Evolutionary conservation across 805 yeast genomes (phyloP), one percentile per base, ranked within the genome.

Genomic region (Saturnispora sanitii): DNA sequence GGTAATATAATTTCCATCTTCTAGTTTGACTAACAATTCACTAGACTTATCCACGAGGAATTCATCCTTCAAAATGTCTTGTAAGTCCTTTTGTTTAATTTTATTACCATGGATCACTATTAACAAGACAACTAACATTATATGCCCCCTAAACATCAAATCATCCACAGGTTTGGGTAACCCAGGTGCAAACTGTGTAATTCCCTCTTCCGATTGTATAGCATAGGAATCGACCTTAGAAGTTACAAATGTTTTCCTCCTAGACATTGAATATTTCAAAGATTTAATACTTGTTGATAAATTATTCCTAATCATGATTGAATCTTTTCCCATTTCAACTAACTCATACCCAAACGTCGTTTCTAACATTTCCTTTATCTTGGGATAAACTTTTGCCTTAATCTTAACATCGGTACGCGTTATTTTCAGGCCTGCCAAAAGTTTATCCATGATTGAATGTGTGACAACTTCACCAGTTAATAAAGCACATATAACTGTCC

Each of bases 31-130:
- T 16, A 22, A 19, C 19, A 11, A 9, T 12, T 21, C 4, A 4
- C 16, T 33, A 4, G 16, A 18, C 20, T 4, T 51, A 11, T 32
- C 30, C 1, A 59, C 30, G 11, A 49, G 48, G 43, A 59, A 58
- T 21, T 49, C 51, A 2, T 45, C 46, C 11, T 44, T 45, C 29
- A 60, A 41, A 8, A 55, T 37, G 4, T 33, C 44, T 13, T 52
- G 38, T 7, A 61, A 42, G 23, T 61, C 63, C 25, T 46, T 45
- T 32, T 55, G 55, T 18, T 51, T 47, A 8, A 60, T 44, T 25
- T 52, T 49, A 37, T 60, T 57, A 3, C 51, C 55, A 35, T 57
- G 51, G 19, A 61, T 36, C 11, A 55, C 40, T 1, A 61, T 38
- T 6, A 53, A 42, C 3, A 57, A 41, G 2, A 61, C 29, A 4